Conservation (phyloP, 352 stramenopile genomes). For the Phytopythium aichiense region DNA sequence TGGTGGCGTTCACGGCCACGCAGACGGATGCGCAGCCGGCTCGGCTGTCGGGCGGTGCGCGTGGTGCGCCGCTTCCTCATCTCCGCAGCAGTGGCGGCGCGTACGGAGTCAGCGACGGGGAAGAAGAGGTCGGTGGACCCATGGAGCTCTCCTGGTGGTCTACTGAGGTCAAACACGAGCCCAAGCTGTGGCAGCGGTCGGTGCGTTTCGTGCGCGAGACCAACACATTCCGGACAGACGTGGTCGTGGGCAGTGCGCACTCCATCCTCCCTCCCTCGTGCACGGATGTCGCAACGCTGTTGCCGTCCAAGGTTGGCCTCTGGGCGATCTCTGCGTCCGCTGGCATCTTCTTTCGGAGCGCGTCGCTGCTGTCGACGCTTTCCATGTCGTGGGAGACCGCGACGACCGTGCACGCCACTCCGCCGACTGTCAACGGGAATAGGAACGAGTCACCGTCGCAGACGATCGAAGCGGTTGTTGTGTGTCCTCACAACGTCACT, state of each 20-base stretch:
- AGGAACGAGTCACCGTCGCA: not conserved
- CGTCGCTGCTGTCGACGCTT: slow-evolving; percentile 34
- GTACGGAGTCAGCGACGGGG: not conserved
- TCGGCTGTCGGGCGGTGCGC: not conserved
- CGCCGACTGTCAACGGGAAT: slow-evolving; percentile 7
- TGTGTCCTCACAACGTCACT: slow-evolving; percentile 68
- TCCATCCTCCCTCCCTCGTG: slow-evolving; percentile 13
- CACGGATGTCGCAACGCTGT: slow-evolving; percentile 31
- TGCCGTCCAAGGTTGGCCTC: slow-evolving; percentile 58
- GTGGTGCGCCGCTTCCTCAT: not conserved
- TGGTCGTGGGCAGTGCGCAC: slow-evolving; percentile 67
- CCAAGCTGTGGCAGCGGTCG: slow-evolving; percentile 62
- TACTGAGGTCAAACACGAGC: slow-evolving; percentile 50
- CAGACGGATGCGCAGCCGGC: slow-evolving; percentile 5
- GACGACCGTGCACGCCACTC: not conserved
- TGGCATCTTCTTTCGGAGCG: slow-evolving; percentile 63
- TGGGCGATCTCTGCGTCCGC: slow-evolving; percentile 55
- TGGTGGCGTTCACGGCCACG: slow-evolving; percentile 51
- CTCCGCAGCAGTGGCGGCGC: not conserved
- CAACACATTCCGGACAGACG: slow-evolving; percentile 73
- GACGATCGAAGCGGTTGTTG: slow-evolving; percentile 4
- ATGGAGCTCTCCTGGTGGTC: slow-evolving; percentile 79
- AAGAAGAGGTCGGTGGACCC: slow-evolving; percentile 20
- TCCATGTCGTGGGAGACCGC: slow-evolving; percentile 27
- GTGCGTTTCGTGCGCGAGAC: slow-evolving; percentile 66